Conservation (phyloP, 1,284 basidiomycete genomes). For the Acaromyces ingoldii region DNA sequence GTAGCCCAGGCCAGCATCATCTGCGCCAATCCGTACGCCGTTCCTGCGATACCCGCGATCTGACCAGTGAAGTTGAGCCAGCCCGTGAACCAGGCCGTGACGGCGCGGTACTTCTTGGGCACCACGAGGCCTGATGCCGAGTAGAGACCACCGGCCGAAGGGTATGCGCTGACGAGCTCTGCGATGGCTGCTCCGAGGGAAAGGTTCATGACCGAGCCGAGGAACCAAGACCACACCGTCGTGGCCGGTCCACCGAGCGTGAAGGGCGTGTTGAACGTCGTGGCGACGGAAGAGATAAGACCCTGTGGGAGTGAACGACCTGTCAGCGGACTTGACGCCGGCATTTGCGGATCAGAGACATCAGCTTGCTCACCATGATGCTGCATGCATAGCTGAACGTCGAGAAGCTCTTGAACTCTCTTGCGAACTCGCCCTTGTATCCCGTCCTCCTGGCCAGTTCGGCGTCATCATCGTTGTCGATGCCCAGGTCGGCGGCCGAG, state of each 20-base stretch:
- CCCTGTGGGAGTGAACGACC: slow-evolving; percentile 22
- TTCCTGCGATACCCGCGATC: slow-evolving; percentile 74
- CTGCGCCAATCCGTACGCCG: slow-evolving; percentile 78
- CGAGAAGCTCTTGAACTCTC: slow-evolving; percentile 49
- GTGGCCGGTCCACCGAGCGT: slow-evolving; percentile 39
- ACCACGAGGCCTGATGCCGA: slow-evolving; percentile 52
- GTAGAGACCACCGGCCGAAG: slow-evolving; percentile 74
- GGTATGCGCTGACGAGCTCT: slow-evolving; percentile 62
- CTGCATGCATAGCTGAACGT: slow-evolving; percentile 49
- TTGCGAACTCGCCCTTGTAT: slow-evolving; percentile 46
- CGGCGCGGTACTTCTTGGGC: slow-evolving; percentile 36
- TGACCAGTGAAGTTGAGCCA: slow-evolving; percentile 77
- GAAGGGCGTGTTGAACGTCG: slow-evolving; percentile 49
- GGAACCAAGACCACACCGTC: slow-evolving; percentile 48
- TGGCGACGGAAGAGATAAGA: slow-evolving; percentile 47
- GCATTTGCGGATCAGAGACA: not conserved
- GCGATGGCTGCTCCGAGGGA: slow-evolving; percentile 45
- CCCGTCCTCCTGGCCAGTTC: slow-evolving; percentile 41
- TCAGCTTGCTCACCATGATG: slow-evolving; percentile 26
- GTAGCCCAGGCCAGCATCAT: slow-evolving; percentile 76
- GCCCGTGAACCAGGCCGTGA: slow-evolving; percentile 66
- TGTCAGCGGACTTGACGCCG: not conserved
- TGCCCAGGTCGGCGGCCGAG: not conserved
- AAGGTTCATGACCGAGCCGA: slow-evolving; percentile 48
- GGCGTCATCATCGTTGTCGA: slow-evolving; percentile 39